phyloP scores from a whole-genome alignment of 1,139 yeast species.

The Geotrichum carabidarum region DNA sequence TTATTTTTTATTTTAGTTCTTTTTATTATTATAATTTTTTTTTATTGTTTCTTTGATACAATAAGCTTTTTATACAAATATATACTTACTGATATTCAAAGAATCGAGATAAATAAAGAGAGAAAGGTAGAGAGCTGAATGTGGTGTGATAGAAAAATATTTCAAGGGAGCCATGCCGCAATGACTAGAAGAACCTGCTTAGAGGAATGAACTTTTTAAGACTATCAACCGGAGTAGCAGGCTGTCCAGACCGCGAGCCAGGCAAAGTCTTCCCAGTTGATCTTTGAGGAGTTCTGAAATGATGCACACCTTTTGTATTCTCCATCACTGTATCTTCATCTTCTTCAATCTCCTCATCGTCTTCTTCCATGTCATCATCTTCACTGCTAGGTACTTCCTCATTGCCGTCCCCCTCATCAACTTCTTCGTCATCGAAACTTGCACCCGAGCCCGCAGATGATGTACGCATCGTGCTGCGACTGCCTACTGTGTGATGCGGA shows the following conservation, averaged over 20 bases:
- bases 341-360: conserved; percentile 11
- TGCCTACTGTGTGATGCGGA: neutral
- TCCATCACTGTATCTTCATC: conserved; percentile 7
- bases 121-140: neutral
- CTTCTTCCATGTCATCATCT: conserved; percentile 10
- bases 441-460: conserved; percentile 2
- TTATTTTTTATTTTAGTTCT: neutral
- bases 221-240: conserved; percentile 19
- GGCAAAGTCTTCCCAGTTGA: conserved; percentile 14
- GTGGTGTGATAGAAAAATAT: no score
- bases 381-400: neutral
- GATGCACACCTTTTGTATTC: neutral
- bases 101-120: neutral
- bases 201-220: conserved; percentile 25
- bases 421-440: conserved; percentile 4
- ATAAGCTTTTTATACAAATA: neutral
- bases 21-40: neutral
- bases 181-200: conserved; percentile 23
- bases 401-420: neutral
- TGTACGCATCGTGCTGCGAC: neutral
- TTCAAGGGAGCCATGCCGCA: no score
- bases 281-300: neutral
- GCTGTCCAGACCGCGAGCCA: conserved; percentile 12
- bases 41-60: neutral
- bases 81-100: neutral